Evolutionary conservation across 495 filamentous ascomycete genomes (phyloP), one percentile per base, ranked within the genome.

Genomic region (Venustampulla echinocandica): DNA sequence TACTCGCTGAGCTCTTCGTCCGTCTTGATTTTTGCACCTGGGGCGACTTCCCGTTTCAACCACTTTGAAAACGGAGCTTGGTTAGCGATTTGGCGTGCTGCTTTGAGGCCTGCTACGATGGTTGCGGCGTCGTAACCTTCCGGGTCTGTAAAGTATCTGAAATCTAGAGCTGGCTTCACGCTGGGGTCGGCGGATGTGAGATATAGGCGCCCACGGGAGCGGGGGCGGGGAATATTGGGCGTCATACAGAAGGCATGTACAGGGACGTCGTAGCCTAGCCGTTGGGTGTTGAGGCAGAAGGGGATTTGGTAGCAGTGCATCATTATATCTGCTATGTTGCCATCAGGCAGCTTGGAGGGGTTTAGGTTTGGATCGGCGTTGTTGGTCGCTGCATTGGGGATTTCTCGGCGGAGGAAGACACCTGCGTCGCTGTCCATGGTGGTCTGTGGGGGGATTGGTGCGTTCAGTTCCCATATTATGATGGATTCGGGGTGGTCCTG

Each of bases 301-400:
- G 84, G 85, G 46, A 88, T 88, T 63, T 92, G 86, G 64, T 90
- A 90, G 71, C 85, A 90, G 65, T 92, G 86, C 84, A 89, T 87
- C 85, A 90, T 90, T 45, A 92, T 63, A 56, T 92, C 85, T 46
- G 81, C 80, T 28, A 80, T 76, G 34, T 79, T 74, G 51, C 80
- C 80, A 52, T 87, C 84, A 9, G 68, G 66, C 11, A 68, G 41
- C 3, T 54, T 61, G 21, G 59, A 47, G 19, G 55, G 55, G 22
- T 58, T 58, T 13, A 55, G 36, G 20, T 21, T 38, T 2, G 47
- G 44, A 41, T 58, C 55, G 10, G 13, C 36, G 56, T 50, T 43
- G 22, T 58, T 58, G 10, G 75, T 75, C 9, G 77, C 76, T 9
- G 82, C 80, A 42, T 82, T 77, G 20, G 73, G 69, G 17, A 64